Evolutionary conservation across 306 rosid genomes (phyloP).

Genomic region (Purshia tridentata): DNA sequence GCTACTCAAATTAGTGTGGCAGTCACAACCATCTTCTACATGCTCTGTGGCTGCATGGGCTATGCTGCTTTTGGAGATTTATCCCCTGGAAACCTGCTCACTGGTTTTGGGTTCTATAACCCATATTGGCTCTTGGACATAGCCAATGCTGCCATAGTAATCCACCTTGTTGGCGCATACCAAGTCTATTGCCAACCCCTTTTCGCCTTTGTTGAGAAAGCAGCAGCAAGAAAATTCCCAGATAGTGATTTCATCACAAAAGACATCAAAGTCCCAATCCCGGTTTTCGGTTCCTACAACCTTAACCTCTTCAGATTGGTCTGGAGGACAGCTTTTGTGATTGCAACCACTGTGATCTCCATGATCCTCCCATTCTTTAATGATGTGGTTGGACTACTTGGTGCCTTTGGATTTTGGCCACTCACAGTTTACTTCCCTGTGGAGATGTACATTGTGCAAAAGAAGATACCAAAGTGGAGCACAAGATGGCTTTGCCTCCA

Average conservation of each 20-base stretch:
- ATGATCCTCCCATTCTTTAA: constrained; percentile 80
- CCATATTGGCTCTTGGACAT: constrained; percentile 82
- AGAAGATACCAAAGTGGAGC: constrained; percentile 65
- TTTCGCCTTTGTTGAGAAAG: constrained; percentile 60
- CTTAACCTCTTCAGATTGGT: constrained; percentile 59
- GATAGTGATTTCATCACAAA: constrained; percentile 46
- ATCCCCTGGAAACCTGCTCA: constrained; percentile 74
- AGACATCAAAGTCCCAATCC: constrained; percentile 37
- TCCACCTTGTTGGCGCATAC: constrained; percentile 85
- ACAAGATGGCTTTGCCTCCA: constrained; percentile 66
- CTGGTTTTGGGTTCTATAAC: constrained; percentile 72
- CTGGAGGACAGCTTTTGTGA: constrained; percentile 69
- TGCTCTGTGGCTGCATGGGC: constrained; percentile 80
- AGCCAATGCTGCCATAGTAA: constrained; percentile 72
- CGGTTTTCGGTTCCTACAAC: constrained; percentile 26
- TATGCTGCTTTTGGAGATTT: constrained; percentile 72
- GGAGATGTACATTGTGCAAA: constrained; percentile 70
- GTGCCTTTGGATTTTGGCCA: constrained; percentile 86
- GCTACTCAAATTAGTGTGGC: constrained; percentile 52
- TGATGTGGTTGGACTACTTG: constrained; percentile 67
- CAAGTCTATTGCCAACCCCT: constrained; percentile 78
- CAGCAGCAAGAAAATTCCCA: constrained; percentile 34
- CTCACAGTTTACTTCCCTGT: constrained; percentile 73
- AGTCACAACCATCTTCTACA: constrained; percentile 69
- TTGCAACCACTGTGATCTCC: constrained; percentile 47